These are phyloP conservation scores for Coniferiporia weirii DNA, from an alignment of 1,284 basidiomycete species.

Conservation along the genomic window DNA sequence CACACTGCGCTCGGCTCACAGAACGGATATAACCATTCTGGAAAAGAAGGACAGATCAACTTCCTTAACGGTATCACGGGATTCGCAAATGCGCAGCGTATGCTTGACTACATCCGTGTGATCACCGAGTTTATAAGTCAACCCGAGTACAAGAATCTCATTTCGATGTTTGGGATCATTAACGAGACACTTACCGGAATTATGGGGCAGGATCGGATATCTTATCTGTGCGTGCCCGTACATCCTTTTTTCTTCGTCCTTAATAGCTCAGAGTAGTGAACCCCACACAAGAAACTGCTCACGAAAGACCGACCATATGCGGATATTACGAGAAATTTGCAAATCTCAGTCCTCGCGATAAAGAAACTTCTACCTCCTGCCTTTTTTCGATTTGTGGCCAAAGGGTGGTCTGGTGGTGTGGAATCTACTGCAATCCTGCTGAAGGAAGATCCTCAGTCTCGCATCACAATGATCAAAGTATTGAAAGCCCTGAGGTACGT, in stretches of 20 bases:
- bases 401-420: neutral
- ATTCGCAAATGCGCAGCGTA: constrained; percentile 54
- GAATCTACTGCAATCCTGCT: neutral
- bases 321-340: neutral
- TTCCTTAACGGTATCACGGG: constrained; percentile 63
- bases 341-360: neutral
- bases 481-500: neutral
- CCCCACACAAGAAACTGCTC: constrained; percentile 2
- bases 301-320: constrained; percentile 1
- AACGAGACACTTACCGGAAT: constrained; percentile 35
- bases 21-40: constrained; percentile 57
- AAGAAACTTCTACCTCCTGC: neutral
- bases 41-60: constrained; percentile 43
- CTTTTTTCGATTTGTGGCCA: neutral
- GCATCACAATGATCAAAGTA: neutral
- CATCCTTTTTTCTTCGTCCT: constrained; percentile 15
- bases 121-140: constrained; percentile 58
- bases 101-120: constrained; percentile 51
- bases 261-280: no score
- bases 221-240: constrained; percentile 31
- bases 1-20: constrained; percentile 77
- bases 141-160: constrained; percentile 44
- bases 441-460: neutral
- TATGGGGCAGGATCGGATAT: constrained; percentile 34
- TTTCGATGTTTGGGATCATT: constrained; percentile 44